Conservation (phyloP, 78 protist genomes). For the Dictyostelium purpureum region DNA sequence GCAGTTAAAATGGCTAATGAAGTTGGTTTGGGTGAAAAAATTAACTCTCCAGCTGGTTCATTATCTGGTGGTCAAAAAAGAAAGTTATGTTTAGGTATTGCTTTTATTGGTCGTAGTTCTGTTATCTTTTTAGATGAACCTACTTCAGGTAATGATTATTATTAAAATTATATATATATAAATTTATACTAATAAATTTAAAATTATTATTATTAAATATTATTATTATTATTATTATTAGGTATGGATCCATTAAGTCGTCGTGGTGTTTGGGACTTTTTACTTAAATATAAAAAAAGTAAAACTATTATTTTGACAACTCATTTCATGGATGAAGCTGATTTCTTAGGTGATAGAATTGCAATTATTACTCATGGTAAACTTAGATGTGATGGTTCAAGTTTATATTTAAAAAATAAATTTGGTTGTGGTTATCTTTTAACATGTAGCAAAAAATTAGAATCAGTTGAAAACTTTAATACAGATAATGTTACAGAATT, state of each 20-base stretch:
- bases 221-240: too few relatives aligned
- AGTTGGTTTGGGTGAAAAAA: slow-evolving; percentile 39
- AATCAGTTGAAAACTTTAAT: neutral
- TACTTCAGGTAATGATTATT: too few relatives aligned
- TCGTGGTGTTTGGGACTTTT: slow-evolving; percentile 52
- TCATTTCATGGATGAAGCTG: slow-evolving; percentile 67
- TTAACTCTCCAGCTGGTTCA: slow-evolving; percentile 38
- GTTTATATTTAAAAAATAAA: slow-evolving; percentile 44
- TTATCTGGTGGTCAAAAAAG: slow-evolving; percentile 90
- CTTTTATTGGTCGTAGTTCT: slow-evolving; percentile 80
- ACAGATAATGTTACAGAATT: slow-evolving; percentile 3
- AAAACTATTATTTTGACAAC: slow-evolving; percentile 56
- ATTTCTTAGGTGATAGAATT: slow-evolving; percentile 50
- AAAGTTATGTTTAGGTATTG: slow-evolving; percentile 84
- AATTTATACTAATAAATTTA: neutral
- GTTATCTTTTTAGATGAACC: slow-evolving; percentile 47
- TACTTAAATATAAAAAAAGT: slow-evolving; percentile 31
- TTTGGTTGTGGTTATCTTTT: slow-evolving; percentile 72
- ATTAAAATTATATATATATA: too few relatives aligned
- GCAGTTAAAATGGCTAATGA: slow-evolving; percentile 38
- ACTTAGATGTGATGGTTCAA: slow-evolving; percentile 45
- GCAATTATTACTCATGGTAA: slow-evolving; percentile 62
- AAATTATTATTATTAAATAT: neutral
- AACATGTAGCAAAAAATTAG: neutral
- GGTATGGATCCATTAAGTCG: slow-evolving; percentile 58